Evolutionary conservation across 805 yeast genomes (phyloP), one percentile per base, ranked within the genome.

Genomic region (Lipomyces chichibuensis): DNA sequence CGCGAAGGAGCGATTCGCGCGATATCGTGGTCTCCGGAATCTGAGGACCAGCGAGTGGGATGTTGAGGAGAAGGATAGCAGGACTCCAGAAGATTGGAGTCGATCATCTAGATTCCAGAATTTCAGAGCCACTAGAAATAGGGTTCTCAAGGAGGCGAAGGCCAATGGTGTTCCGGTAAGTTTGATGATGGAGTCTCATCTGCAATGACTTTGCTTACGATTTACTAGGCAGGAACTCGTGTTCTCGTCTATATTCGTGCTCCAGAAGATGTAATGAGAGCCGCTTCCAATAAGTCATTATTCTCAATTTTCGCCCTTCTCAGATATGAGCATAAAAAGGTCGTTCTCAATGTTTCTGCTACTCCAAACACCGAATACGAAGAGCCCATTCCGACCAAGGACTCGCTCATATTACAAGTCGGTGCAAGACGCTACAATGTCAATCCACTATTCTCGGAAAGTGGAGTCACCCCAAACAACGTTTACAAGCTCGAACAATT

Each of bases 301-400:
- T 84, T 90, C 68, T 82, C 87, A 0, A 75, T 92, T 3, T 94
- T 89, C 76, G 90, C 92, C 1, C 82, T 95, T 73, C 81, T 93
- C 70, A 85, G 87, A 64, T 92, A 92, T 74, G 99, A 95, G 77
- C 96, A 92, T 76, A 90, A 93, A 77, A 84, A 86, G 69, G 89
- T 96, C 0, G 89, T 90, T 51, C 88, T 91, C 66, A 92, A 94
- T 78, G 88, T 91, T 75, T 85, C 94, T 7, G 85, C 92, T 69
- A 87, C 89, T 72, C 84, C 95, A 37, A 92, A 97, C 93, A 96
- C 94, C 78, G 96, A 90, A 71, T 91, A 88, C 74, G 93, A 90
- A 59, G 85, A 86, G 62, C 96, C 98, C 39, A 84, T 95, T 65
- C 89, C 92, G 59, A 86, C 96, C n/a, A 88, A 89, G 73, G 96